Evolutionary conservation across 352 stramenopile species (phyloP).

Genomic region (Pythium inflatum): DNA sequence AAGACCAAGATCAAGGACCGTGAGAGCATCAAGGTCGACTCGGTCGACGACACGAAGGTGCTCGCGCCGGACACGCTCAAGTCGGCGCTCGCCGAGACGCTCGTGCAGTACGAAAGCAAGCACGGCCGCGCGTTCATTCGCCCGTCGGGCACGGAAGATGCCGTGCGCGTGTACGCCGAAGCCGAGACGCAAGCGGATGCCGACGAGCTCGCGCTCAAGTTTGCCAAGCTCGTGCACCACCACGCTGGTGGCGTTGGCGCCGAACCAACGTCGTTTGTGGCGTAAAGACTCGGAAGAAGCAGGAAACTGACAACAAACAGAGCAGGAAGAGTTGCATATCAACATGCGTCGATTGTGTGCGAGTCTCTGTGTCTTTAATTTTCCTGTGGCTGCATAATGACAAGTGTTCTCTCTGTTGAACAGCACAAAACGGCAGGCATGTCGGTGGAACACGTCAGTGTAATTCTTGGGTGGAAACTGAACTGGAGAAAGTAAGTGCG

Average conservation of each 20-base stretch:
- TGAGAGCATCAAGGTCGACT: constrained; percentile 60
- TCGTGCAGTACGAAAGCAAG: constrained; percentile 62
- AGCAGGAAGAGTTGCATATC: background rate
- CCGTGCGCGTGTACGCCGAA: constrained; percentile 98
- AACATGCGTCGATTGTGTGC: no score
- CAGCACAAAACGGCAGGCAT: no score
- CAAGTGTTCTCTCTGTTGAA: no score
- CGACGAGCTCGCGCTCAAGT: constrained; percentile 88
- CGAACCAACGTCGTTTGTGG: constrained; percentile 70
- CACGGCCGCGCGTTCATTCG: constrained; percentile 92
- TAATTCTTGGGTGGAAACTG: no score
- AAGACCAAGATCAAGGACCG: constrained; percentile 86
- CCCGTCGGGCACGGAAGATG: constrained; percentile 98
- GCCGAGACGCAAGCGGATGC: constrained; percentile 89
- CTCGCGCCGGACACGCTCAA: constrained; percentile 65
- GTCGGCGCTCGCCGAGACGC: constrained; percentile 47
- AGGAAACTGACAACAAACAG: background rate
- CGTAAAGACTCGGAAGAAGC: constrained; percentile 48
- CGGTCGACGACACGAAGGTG: constrained; percentile 72
- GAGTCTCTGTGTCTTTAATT: no score
- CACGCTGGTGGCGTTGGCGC: constrained; percentile 72
- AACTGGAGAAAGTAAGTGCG: no score
- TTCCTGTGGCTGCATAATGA: no score
- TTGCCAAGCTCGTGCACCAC: constrained; percentile 81
- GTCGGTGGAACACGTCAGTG: no score